A percentile compares a stretch with the other conserved stretches of the same genome.
These are phyloP conservation scores for Herpotrichia juniperi DNA, from an alignment of 2,329 filamentous ascomycete species.

Conservation along the genomic window DNA sequence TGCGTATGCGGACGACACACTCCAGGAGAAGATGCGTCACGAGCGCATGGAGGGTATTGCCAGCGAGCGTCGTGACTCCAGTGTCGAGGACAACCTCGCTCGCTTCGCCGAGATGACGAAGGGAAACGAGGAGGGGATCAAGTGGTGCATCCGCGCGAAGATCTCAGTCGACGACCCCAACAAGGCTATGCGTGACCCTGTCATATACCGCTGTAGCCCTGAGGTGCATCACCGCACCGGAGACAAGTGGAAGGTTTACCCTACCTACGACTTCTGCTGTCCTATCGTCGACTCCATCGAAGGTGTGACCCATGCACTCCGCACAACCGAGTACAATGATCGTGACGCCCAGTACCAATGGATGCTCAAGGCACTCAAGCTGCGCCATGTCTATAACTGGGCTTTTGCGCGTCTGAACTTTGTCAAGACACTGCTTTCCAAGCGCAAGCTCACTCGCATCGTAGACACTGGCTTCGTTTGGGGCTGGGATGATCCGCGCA, in stretches of 20 bases:
- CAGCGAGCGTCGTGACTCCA: constrained; percentile 78
- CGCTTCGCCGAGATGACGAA: constrained; percentile 94
- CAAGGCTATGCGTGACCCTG: constrained; percentile 93
- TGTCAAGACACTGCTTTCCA: constrained; percentile 79
- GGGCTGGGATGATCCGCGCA: constrained; percentile 87
- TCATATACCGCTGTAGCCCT: constrained; percentile 94
- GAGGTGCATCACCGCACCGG: constrained; percentile 78
- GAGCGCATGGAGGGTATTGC: constrained; percentile 85
- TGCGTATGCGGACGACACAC: constrained; percentile 94
- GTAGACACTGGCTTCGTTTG: constrained; percentile 77
- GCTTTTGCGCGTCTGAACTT: constrained; percentile 88
- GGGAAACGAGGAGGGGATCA: constrained; percentile 76
- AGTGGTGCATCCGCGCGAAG: constrained; percentile 94
- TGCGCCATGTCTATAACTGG: constrained; percentile 82
- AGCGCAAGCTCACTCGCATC: constrained; percentile 84
- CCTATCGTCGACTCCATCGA: constrained; percentile 81
- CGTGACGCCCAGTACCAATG: constrained; percentile 86
- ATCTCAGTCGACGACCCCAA: constrained; percentile 91
- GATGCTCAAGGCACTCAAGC: constrained; percentile 76
- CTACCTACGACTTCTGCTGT: constrained; percentile 86
- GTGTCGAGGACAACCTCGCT: constrained; percentile 81
- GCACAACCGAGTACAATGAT: constrained; percentile 87
- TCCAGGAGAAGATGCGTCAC: constrained; percentile 83
- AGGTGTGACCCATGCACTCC: constrained; percentile 81
- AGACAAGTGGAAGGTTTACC: constrained; percentile 82